Evolutionary conservation across 345 rosid species (phyloP), one percentile per base, ranked within the genome.

Genomic region (Reutealis trisperma): DNA sequence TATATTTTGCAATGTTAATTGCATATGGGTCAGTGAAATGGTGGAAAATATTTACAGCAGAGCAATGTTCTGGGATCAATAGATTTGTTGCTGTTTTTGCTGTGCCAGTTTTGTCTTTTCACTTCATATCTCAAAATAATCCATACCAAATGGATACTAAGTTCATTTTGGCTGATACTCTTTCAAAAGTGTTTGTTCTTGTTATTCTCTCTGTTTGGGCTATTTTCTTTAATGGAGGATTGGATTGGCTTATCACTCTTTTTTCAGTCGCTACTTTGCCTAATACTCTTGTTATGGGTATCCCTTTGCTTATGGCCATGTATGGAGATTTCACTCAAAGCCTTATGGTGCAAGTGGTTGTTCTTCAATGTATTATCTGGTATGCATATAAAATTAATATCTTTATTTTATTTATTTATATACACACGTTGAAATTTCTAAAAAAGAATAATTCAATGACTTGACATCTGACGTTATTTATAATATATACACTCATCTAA

Each of bases 201-300:
- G 68, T 73, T 37, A 47, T 75, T 67, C 84, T 83, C 62, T 79
- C 83, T 0, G 24, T 60, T 2, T 83, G 88, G 85, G 77, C 83
- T 1, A 1, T 79, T 71, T 75, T 79, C 73, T 81, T 75, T 72
- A 41, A 70, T 2, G 86, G 87, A 16, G 77, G 85, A 12, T 70
- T 86, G 22, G 89, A 86, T 64, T 88, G 91, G 91, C 80, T 84
- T 27, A 88, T 88, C 78, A 88, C 89, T 65, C 81, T 86, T 49
- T 88, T 88, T 76, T 88, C 89, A 1, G 70, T 86, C 1, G 73
- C 89, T 7, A 84, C 88, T 44, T 70, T 88, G 80, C 91, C 91
- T 6, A 88, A 88, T 76, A 88, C 91, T 3, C 84, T 88, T 4
- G 91, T 88, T 55, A 88, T 86, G 89, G 91, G 91, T 6, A 88